Percentiles rank a stretch among this genome's conserved stretches.
phyloP scores from a whole-genome alignment of 116 monocot genomes.

The Iris pallida region DNA sequence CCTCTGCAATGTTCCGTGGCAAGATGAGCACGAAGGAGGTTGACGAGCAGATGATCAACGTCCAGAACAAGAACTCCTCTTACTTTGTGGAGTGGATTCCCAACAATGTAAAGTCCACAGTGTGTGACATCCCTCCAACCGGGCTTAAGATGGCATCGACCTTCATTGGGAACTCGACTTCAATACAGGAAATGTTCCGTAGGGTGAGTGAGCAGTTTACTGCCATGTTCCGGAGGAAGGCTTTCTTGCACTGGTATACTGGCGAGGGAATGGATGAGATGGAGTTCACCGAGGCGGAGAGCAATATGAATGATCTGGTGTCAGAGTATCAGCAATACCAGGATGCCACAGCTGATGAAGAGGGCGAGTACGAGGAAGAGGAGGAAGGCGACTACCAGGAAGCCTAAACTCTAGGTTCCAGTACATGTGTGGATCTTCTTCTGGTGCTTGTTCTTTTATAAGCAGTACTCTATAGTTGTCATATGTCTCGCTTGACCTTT shows the following conservation, averaged over 20 bases:
- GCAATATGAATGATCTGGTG: constrained; percentile 15
- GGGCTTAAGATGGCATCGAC: constrained; percentile 62
- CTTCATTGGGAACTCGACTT: constrained; percentile 42
- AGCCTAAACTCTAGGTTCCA: not conserved
- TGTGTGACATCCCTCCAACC: constrained; percentile 66
- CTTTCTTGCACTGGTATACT: constrained; percentile 76
- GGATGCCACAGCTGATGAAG: constrained; percentile 18
- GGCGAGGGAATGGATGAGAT: constrained; percentile 68
- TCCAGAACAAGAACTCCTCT: constrained; percentile 88
- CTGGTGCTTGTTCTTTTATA: no score
- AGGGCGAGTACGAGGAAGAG: constrained; percentile 7
- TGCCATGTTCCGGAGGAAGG: constrained; percentile 67
- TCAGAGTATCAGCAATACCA: constrained; percentile 22
- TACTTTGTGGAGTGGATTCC: constrained; percentile 95
- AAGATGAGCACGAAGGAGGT: constrained; percentile 96
- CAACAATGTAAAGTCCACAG: constrained; percentile 83
- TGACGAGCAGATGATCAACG: constrained; percentile 89
- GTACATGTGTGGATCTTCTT: no score
- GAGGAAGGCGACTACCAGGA: constrained; percentile 13
- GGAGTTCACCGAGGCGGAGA: constrained; percentile 13
- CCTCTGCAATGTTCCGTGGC: constrained; percentile 6
- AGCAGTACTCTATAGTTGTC: no score
- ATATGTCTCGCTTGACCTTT: no score
- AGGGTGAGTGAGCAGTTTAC: constrained; percentile 65
- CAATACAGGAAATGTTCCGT: constrained; percentile 16